Evolutionary conservation across 371 early-diverging fungal species (phyloP), one percentile per base, ranked within the genome.

Genomic region (Rhizopus sp.): DNA sequence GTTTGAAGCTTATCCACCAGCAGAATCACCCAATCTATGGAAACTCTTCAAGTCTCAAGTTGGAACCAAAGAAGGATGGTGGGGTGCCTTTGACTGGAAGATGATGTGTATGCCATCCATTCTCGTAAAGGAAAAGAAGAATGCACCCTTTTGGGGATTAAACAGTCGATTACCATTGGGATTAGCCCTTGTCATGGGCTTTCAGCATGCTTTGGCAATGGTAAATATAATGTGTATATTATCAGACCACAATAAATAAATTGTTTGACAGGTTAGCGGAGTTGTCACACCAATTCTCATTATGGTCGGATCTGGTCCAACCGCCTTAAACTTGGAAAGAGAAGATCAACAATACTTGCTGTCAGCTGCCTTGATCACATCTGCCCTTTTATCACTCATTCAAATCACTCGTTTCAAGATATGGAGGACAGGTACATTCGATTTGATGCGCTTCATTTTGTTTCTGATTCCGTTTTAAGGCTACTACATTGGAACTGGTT

Each of bases 361-460:
- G 31, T 80, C 79, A 5, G 79, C 83, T 5, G 80, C 86, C 12
- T 61, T 85, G n/a, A 85, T 85, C 42, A 63, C 73, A 13, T 82
- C 81, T 16, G 86, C 83, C 53, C 5, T 79, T 53, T 58, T 75
- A 45, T 85, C 84, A 7, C 50, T 80, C 12, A 58, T 85, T 52
- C 86, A 85, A 62, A 85, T 85, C 40, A 82, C 84, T 32, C 81
- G 82, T 32, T 85, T 85, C 49, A 71, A 69, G 54, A 58, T 82
- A 6, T 75, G 65, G 57, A 65, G 68, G 41, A 69, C 73, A 23
- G 53, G 73, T 72, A 63, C 39, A 51, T n/a, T 39, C 37, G 42
- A 17, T 30, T 2, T 0, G 16, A 15, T 10, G 23, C 30, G 29
- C 6, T 40, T 16, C 30, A 47, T n/a, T 50, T 32, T 33, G 40